Conservation (phyloP, 2,329 filamentous ascomycete genomes). For the Fusarium papillatum region DNA sequence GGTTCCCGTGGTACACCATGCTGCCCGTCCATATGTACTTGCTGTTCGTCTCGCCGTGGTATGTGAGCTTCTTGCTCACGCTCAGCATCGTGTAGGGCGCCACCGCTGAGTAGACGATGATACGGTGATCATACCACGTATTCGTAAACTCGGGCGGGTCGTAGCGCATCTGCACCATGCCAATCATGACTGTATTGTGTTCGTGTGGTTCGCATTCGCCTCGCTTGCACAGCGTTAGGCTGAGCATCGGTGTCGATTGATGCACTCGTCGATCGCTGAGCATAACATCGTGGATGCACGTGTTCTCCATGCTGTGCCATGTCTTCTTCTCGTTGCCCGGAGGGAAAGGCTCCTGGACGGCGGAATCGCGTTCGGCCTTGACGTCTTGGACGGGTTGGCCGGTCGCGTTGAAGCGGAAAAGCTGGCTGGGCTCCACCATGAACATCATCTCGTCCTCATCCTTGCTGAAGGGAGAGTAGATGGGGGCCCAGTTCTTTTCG, state of each 20-base stretch:
- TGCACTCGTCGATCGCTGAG: conserved; percentile 37
- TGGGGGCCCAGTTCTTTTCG: conserved; percentile 41
- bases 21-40: conserved; percentile 41
- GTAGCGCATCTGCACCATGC: conserved; percentile 42
- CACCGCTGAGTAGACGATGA: conserved; percentile 35
- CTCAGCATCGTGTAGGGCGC: conserved; percentile 39
- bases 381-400: conserved; percentile 24
- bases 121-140: conserved; percentile 41
- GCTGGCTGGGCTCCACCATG: conserved; percentile 38
- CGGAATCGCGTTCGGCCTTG: conserved; percentile 28
- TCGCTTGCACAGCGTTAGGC: conserved; percentile 38
- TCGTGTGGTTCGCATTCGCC: conserved; percentile 29
- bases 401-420: conserved; percentile 29
- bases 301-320: conserved; percentile 33
- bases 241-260: conserved; percentile 42
- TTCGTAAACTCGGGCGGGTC: conserved; percentile 35
- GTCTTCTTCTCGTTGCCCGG: conserved; percentile 29
- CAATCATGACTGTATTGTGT: conserved; percentile 37
- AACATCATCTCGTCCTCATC: conserved; percentile 41
- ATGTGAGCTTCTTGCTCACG: conserved; percentile 40
- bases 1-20: conserved; percentile 37
- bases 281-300: conserved; percentile 41
- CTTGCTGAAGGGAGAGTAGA: conserved; percentile 29
- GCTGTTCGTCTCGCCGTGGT: conserved; percentile 38
- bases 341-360: conserved; percentile 37